Base-by-base conservation (phyloP, 148 eudicot species). In the Camellia granthamiana region DNA sequence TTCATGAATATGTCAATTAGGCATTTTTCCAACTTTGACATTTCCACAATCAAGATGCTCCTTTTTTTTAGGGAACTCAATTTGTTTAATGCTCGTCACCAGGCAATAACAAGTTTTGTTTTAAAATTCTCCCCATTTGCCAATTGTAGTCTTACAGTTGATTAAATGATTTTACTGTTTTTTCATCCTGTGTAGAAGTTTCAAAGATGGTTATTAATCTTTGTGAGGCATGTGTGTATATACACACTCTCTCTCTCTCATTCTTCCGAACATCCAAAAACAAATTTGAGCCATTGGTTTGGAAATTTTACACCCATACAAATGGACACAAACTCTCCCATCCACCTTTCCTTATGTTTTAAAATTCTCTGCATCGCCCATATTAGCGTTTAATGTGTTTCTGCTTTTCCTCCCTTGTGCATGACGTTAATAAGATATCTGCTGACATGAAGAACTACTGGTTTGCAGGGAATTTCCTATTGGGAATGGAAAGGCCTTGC, bases 381-480 rank as follows among this genome's bases (percentile, higher is more conserved):
- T 6, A 21, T 76, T 43, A 49, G 10, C 55, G 3, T 44, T 5
- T 47, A 23, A 38, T 63, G 51, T n/a, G 3, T 76, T 76, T 49
- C 52, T 5, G 52, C 8, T 44, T 59, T 56, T 75, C 61, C 55
- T 59, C 56, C 70, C 8, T 13, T 21, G 30, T 44, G 21, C 69
- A 64, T 14, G 18, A 51, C 41, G 7, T 11, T 62, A 12, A 30
- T 52, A 15, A 23, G 18, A 5, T 30, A n/a, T 49, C 43, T 30
- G 23, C 49, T 81, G 58, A 62, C 43, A 47, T n/a, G 52, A 13
- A 21, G 63, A 74, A 56, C 5, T 9, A 18, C n/a, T 43, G 69
- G 5, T 77, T 75, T 77, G 65, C 89, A 96, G 98, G 79, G 95
- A 92, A 66, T 92, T 82, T 73, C 99, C 99, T 0, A 80, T 94